Percentiles rank a stretch among this genome's conserved stretches.
These are phyloP conservation scores for Debaryomyces sp. DNA, from an alignment of 1,139 yeast species.

Conservation along the genomic window DNA sequence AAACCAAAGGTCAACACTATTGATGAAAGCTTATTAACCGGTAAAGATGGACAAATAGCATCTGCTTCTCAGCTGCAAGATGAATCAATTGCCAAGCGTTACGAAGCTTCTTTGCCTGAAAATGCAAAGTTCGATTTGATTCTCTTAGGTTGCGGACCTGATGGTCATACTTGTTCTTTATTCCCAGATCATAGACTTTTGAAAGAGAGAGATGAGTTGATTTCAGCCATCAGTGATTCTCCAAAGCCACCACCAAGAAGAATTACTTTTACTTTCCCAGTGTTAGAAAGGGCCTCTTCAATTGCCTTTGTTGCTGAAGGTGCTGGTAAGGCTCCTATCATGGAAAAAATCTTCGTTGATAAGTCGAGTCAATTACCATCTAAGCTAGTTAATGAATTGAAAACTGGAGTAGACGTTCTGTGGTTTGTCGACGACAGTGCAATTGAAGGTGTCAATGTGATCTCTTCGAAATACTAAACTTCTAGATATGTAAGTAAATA, in stretches of 20 bases:
- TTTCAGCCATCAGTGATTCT: constrained; percentile 56
- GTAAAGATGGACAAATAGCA: constrained; percentile 45
- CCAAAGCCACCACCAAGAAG: constrained; percentile 83
- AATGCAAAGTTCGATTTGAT: constrained; percentile 54
- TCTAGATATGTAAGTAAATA: neutral
- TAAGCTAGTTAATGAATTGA: constrained; percentile 63
- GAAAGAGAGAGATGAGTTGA: constrained; percentile 37
- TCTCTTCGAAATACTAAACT: constrained; percentile 45
- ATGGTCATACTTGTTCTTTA: constrained; percentile 78
- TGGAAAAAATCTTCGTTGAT: constrained; percentile 70
- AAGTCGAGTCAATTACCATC: constrained; percentile 61
- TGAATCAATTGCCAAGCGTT: constrained; percentile 51
- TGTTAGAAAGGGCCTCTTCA: constrained; percentile 53
- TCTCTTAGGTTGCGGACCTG: constrained; percentile 77
- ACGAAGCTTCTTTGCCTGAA: constrained; percentile 48
- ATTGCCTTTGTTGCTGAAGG: constrained; percentile 92
- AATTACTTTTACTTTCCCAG: constrained; percentile 71
- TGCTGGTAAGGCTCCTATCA: constrained; percentile 73
- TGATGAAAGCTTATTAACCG: constrained; percentile 49
- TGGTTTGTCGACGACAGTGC: constrained; percentile 89
- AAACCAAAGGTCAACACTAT: constrained; percentile 54
- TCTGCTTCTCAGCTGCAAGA: constrained; percentile 44
- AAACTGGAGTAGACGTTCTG: constrained; percentile 49
- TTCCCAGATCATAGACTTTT: constrained; percentile 62
- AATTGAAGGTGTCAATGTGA: constrained; percentile 60